Evolutionary conservation across 805 yeast genomes (phyloP).

Genomic region (Lipomyces chichibuensis): DNA sequence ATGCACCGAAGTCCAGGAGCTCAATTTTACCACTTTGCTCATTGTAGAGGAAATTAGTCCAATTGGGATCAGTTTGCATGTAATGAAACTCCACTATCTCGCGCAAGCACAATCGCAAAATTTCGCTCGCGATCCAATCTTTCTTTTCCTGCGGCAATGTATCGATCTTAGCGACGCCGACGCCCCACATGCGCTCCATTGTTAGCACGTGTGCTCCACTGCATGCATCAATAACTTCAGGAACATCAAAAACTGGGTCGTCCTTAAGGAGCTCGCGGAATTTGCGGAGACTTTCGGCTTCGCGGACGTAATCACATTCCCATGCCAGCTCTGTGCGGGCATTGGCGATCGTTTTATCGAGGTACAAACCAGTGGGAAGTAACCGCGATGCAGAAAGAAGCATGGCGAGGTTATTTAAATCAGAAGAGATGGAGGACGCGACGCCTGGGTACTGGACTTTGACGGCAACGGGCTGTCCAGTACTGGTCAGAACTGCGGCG

Average conservation of each 20-base stretch:
- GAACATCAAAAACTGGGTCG: conserved; percentile 72
- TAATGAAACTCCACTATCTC: conserved; percentile 84
- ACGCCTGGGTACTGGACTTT: conserved; percentile 98
- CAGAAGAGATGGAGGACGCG: conserved; percentile 89
- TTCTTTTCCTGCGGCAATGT: conserved; percentile 68
- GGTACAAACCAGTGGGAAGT: conserved; percentile 86
- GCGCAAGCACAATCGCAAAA: conserved; percentile 81
- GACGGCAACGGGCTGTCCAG: conserved; percentile 65
- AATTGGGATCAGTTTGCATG: conserved; percentile 99
- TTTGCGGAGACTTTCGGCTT: conserved; percentile 72
- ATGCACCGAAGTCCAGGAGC: conserved; percentile 92
- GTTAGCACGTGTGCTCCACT: conserved; percentile 85
- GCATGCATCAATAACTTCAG: conserved; percentile 73
- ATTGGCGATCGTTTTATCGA: conserved; percentile 89
- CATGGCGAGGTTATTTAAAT: conserved; percentile 80
- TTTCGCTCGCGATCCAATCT: conserved; percentile 79
- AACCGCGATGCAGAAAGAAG: conserved; percentile 82
- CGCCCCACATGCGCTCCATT: conserved; percentile 85
- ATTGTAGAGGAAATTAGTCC: conserved; percentile 96
- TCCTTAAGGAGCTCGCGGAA: conserved; percentile 65
- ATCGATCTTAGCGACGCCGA: conserved; percentile 72
- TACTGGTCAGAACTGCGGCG: conserved; percentile 56
- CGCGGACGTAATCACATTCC: conserved; percentile 96
- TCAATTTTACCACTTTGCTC: conserved; percentile 71
- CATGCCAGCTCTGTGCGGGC: conserved; percentile 92